Evolutionary conservation across 169 alveolate genomes (phyloP), one percentile per base, ranked within the genome.

Genomic region (Perkinsus olseni): DNA sequence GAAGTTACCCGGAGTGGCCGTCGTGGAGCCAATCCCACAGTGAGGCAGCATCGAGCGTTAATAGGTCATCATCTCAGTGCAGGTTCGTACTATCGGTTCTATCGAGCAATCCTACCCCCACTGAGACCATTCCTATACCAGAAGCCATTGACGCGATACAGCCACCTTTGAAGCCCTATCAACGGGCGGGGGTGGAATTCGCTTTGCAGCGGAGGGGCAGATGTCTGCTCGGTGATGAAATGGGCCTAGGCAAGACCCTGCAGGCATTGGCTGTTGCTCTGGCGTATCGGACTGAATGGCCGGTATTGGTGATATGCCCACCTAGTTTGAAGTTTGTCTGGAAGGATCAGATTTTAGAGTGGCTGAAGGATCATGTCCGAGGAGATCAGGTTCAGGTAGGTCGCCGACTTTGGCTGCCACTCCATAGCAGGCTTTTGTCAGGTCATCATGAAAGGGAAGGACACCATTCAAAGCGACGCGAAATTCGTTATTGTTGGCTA

Each of bases 211-310:
- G 97, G 92, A 97, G 97, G 93, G 99, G 99, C 20, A 96, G 99
- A 91, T 96, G 97, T 39, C 94, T 99, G 91, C 97, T 99, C 17
- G 99, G 99, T 6, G 99, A 98, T 94, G 99, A 99, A 94, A 99
- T 98, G 99, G 99, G 99, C 6, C 98, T 99, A 28, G 99, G 99
- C 40, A 99, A 99, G 95, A 98, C 99, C 3, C 96, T 98, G 8
- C 99, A 98, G 95, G 99, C 99, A 28, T 96, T 99, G 91, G 98
- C 99, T 0, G 93, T 98, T 34, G 97, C 99, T 38, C 98, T 98
- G 92, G 94, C 96, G 82, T 99, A 98, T 96, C 91, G 95, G 45
- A 96, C 95, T 0, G 99, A 98, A 40, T 98, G 99, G 99, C 99
- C 99, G 13, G 96, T 98, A 74, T 95, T 99, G 90, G 98, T 99